phyloP scores from a whole-genome alignment of 768 basidiomycete species.

The Russula ochroleuca region DNA sequence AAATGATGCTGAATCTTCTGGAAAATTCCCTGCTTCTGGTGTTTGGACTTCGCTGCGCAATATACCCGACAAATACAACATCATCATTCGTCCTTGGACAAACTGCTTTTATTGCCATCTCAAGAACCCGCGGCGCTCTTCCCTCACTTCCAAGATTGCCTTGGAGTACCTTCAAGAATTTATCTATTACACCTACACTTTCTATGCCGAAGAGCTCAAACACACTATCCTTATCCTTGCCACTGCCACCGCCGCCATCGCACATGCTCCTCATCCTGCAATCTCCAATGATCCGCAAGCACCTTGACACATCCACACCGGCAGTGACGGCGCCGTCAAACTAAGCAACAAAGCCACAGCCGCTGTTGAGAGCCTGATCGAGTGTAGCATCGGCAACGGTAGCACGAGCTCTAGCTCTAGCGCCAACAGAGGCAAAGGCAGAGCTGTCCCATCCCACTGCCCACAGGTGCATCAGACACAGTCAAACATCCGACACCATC shows the following conservation, averaged over 20 bases:
- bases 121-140: slow-evolving; percentile 83
- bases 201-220: slow-evolving; percentile 51
- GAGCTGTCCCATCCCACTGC: no score
- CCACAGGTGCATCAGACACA: no score
- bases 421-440: slow-evolving; percentile 11
- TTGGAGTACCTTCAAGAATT: slow-evolving; percentile 92
- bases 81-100: slow-evolving; percentile 90
- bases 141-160: slow-evolving; percentile 62
- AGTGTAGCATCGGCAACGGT: neutral
- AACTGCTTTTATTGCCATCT: slow-evolving; percentile 86
- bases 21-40: slow-evolving; percentile 76
- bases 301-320: slow-evolving; percentile 21
- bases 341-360: slow-evolving; percentile 22
- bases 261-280: slow-evolving; percentile 25
- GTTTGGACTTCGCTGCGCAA: slow-evolving; percentile 78
- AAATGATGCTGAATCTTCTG: slow-evolving; percentile 85
- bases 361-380: slow-evolving; percentile 17
- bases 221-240: neutral
- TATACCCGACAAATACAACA: slow-evolving; percentile 92
- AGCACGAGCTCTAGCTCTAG: neutral
- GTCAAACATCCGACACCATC: no score
- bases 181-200: slow-evolving; percentile 91
- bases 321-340: slow-evolving; percentile 23
- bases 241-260: slow-evolving; percentile 15
- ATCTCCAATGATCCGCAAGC: slow-evolving; percentile 24